Evolutionary conservation across 2,329 filamentous ascomycete genomes (phyloP), one percentile per base, ranked within the genome.

Genomic region (Corynespora cassiicola): DNA sequence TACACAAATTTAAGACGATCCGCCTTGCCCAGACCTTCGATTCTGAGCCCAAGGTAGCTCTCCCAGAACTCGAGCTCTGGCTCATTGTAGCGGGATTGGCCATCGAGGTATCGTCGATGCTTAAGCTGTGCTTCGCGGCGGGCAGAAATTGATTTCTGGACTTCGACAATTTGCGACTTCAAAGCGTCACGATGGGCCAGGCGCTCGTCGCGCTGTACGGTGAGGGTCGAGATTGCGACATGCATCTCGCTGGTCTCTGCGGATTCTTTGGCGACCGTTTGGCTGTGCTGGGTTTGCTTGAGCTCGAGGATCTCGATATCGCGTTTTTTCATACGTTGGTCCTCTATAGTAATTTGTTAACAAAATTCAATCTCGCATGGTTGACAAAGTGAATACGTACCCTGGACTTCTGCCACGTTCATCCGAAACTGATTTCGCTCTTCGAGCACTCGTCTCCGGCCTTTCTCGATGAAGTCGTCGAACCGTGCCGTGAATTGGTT

Each of bases 41-140:
- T 95, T 45, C 87, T 78, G 63, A 97, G 69, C 42, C 92, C 91
- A 43, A 99, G 75, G 64, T 92, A 94, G 37, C 86, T 87, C 66
- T 95, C 88, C 94, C 94, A 99, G 65, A 97, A 97, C 54, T 91
- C 88, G 29, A 99, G 78, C 73, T 99, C 94, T 0, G 94, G 94
- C 27, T 88, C 81, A 69, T 99, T 97, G 70, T 92, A 88, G 21
- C 90, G 82, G 36, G 87, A 82, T 72, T 97, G 92, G 2, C 86
- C 81, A 57, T 95, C 89, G 23, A 95, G 76, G 54, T 89, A 84
- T 47, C 82, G 79, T 31, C 87, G 84, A 64, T 88, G 84, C 47
- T 81, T 81, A 34, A 83, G 77, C 70, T 90, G 87, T 9, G 86
- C 84, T n/a, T 85, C 85, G 15, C 87, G 72, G 25, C 82, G 79